Evolutionary conservation across 306 rosid genomes (phyloP).

Genomic region (Gastrolobium bilobum): DNA sequence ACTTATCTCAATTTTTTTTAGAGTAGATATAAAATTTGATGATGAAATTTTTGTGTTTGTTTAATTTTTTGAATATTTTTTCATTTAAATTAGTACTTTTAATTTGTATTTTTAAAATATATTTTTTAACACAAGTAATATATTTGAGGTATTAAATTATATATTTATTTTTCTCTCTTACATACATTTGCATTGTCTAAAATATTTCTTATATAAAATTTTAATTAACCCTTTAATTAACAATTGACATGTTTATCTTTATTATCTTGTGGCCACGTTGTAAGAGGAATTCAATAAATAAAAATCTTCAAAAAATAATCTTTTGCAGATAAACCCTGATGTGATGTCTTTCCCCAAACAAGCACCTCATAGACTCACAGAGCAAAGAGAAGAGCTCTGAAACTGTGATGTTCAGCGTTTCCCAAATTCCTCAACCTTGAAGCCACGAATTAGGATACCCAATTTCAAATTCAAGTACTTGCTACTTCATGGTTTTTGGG

Average conservation of each 20-base stretch:
- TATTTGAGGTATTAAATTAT: too few relatives aligned
- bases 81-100: too few relatives aligned
- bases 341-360: background rate
- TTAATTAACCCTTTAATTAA: background rate
- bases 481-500: background rate
- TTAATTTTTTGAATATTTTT: too few relatives aligned
- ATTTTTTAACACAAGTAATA: too few relatives aligned
- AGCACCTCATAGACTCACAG: background rate
- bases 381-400: background rate
- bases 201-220: too few relatives aligned
- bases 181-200: too few relatives aligned
- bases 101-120: too few relatives aligned
- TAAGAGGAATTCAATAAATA: background rate
- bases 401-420: background rate
- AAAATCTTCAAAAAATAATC: background rate
- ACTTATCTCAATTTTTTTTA: too few relatives aligned
- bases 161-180: too few relatives aligned
- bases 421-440: slow-evolving; percentile 22
- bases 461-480: slow-evolving; percentile 30
- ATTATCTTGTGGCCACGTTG: background rate
- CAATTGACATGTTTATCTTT: too few relatives aligned
- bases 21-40: too few relatives aligned
- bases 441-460: background rate
- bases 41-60: too few relatives aligned
- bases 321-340: slow-evolving; percentile 21